Base-by-base conservation (phyloP, 306 rosid genomes). In the Inga oerstediana region DNA sequence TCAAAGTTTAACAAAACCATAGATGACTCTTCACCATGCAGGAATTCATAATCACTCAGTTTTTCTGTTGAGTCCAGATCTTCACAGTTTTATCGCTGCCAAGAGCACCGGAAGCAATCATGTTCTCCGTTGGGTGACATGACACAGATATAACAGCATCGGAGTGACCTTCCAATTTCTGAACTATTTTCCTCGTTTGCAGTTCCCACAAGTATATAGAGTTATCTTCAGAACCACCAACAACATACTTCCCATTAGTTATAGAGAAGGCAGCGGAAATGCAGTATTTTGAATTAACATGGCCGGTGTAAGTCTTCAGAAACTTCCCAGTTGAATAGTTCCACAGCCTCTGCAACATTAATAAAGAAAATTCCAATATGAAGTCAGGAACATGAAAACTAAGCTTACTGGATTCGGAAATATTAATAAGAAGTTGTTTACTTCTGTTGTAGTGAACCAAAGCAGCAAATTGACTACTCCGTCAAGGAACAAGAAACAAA, bases 101-200 rank as follows among this genome's bases (percentile, higher is more conserved):
- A 12, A 96, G 97, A 13, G 99, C 93, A 84, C 98, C 99, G 9
- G 99, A 96, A 52, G 98, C 99, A 72, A 96, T 91, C 92, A 92
- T 87, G 86, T 93, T 96, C 90, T 94, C 90, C 0, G 89, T 89
- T 64, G 97, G 99, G 86, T 96, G 99, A 88, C 97, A 91, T 2
- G 97, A 84, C 52, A 96, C 98, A 34, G 98, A 96, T 79, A 96
- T 87, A 82, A 91, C 98, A 7, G 99, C 85, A 81, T 96, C 97
- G 0, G 96, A 87, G 88, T 96, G 99, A 72, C 99, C 99, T 89
- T 96, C 98, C 89, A 96, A 81, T 89, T 91, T 96, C 91, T 96
- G 99, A 56, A 93, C 92, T 51, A 91, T 69, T 86, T 89, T 85
- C 88, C 97, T 88, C 66, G 88, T 77, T 87, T 93, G 99, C 87